phyloP scores from a whole-genome alignment of 1,284 basidiomycete species.

The Inonotus obliquus region DNA sequence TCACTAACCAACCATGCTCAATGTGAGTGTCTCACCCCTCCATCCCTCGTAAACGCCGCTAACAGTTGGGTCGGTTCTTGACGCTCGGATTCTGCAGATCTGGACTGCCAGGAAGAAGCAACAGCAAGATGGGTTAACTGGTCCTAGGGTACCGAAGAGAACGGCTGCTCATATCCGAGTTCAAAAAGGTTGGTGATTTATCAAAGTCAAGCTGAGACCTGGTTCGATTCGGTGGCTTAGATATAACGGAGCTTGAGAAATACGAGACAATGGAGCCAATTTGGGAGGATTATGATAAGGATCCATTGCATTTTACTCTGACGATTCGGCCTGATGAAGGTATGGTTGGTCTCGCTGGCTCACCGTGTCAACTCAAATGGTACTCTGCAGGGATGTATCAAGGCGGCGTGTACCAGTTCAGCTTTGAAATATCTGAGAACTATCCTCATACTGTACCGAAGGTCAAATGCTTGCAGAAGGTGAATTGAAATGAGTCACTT shows the following conservation, averaged over 20 bases:
- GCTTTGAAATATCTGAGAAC: conserved; percentile 93
- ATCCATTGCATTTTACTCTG: conserved; percentile 91
- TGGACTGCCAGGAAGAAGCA: conserved; percentile 95
- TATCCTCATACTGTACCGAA: conserved; percentile 99
- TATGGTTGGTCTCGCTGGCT: conserved; percentile 26
- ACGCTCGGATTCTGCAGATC: conserved; percentile 52
- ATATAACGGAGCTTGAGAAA: conserved; percentile 94
- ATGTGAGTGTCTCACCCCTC: conserved; percentile 30
- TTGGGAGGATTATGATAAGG: conserved; percentile 85
- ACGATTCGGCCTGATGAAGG: conserved; percentile 98
- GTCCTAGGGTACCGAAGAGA: conserved; percentile 95
- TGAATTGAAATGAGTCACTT: conserved; percentile 33
- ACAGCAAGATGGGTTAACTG: conserved; percentile 72
- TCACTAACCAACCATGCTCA: conserved; percentile 34
- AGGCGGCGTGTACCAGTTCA: conserved; percentile 90
- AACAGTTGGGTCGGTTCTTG: neutral
- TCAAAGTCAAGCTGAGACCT: neutral
- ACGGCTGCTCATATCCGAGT: conserved; percentile 96
- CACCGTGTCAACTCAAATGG: neutral
- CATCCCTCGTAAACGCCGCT: conserved; percentile 13
- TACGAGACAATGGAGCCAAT: conserved; percentile 94
- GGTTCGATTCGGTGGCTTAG: conserved; percentile 37
- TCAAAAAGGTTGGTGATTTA: conserved; percentile 78
- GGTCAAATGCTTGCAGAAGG: conserved; percentile 95
- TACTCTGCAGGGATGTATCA: conserved; percentile 89